These are phyloP conservation scores for Eimeria falciformis DNA, from an alignment of 169 alveolate species.

Conservation along the genomic window DNA sequence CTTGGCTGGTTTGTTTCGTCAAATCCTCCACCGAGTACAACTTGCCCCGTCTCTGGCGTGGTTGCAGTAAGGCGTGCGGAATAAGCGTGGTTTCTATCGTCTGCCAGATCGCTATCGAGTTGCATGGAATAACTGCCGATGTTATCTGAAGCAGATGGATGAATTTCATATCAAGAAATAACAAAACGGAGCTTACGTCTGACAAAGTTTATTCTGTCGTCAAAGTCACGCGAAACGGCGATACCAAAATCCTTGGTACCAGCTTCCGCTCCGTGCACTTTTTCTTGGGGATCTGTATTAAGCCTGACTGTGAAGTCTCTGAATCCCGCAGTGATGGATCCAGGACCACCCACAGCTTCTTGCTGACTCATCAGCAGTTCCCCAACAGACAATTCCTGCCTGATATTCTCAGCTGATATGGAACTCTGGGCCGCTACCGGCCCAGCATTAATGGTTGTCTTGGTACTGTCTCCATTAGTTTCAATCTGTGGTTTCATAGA, in stretches of 20 bases:
- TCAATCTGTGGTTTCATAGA: conserved; percentile 20
- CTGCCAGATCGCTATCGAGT: conserved; percentile 59
- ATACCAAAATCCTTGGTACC: conserved; percentile 7
- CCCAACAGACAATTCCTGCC: neutral
- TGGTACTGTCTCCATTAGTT: neutral
- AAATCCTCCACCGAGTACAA: conserved; percentile 57
- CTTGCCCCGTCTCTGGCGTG: conserved; percentile 23
- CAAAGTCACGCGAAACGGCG: conserved; percentile 61
- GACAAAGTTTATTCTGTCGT: conserved; percentile 55
- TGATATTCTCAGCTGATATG: neutral
- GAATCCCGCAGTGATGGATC: conserved; percentile 33
- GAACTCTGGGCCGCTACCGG: neutral
- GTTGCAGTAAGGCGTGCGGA: conserved; percentile 40
- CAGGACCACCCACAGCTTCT: conserved; percentile 11
- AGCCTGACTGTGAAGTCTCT: neutral
- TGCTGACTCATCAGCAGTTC: neutral
- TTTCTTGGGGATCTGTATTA: conserved; percentile 36
- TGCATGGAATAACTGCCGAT: neutral
- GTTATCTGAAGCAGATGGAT: conserved; percentile 25
- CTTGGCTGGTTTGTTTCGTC: conserved; percentile 39
- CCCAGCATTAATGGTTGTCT: neutral
- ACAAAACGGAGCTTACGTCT: conserved; percentile 13
- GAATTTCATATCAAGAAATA: neutral
- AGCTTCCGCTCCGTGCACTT: conserved; percentile 55
- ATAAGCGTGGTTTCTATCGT: conserved; percentile 49